A percentile compares a stretch with the other conserved stretches of the same genome.
Evolutionary conservation across 1,284 basidiomycete genomes (phyloP).

Genomic region (Fomitopsis schrenkii): DNA sequence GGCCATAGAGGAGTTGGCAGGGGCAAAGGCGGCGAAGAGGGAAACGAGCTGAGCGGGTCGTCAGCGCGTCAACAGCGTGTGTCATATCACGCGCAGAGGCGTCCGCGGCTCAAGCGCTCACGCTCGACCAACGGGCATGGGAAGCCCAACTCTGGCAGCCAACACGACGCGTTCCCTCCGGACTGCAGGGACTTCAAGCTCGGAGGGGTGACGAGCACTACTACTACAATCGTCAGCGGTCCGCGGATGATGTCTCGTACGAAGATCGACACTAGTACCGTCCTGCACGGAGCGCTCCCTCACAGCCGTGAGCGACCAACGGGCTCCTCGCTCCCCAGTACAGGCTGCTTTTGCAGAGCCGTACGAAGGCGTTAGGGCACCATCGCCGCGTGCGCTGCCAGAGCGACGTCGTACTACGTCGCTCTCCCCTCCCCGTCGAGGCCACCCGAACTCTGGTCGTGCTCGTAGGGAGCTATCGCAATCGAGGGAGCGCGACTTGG

Average conservation of each 20-base stretch:
- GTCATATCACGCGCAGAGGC: too few species aligned
- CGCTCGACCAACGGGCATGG: conserved; percentile 34
- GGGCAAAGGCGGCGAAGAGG: too few species aligned
- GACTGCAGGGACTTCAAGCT: conserved; percentile 59
- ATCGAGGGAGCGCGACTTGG: conserved; percentile 11
- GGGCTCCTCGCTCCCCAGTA: conserved; percentile 2
- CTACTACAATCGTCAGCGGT: conserved; percentile 68
- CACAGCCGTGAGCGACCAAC: conserved; percentile 9
- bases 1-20: too few species aligned
- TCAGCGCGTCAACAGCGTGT: too few species aligned
- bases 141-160: too few species aligned
- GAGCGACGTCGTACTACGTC: conserved; percentile 17
- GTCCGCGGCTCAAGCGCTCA: too few species aligned
- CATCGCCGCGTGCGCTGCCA: conserved; percentile 10
- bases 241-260: conserved; percentile 44
- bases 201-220: conserved; percentile 44
- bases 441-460: conserved; percentile 6
- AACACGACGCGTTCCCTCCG: conserved; percentile 42
- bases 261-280: conserved; percentile 67
- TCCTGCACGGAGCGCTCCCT: conserved; percentile 31
- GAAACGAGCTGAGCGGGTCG: too few species aligned
- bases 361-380: conserved; percentile 10
- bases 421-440: conserved; percentile 18
- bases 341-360: neutral
- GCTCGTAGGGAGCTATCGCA: conserved; percentile 19